A percentile compares a stretch with the other conserved stretches of the same genome.
Evolutionary conservation across 805 yeast species (phyloP).

Genomic region (Nadsonia fulvescens): DNA sequence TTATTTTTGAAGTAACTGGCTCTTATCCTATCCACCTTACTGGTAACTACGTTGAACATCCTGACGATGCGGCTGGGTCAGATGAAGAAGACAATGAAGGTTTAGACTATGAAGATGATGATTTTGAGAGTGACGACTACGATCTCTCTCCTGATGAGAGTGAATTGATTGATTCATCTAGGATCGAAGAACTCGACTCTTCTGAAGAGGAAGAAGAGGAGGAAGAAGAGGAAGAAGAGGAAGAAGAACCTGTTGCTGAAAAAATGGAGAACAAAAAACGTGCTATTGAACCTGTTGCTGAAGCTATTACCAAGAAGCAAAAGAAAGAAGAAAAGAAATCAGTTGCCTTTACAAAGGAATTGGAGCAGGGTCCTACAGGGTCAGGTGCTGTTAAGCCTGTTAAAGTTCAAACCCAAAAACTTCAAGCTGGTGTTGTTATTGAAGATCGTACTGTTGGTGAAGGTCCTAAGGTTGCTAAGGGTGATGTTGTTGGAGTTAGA

Average conservation of each 20-base stretch:
- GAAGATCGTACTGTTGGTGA: constrained; percentile 86
- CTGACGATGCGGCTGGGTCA: constrained; percentile 54
- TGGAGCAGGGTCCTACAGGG: constrained; percentile 85
- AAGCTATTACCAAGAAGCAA: constrained; percentile 17
- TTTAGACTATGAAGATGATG: constrained; percentile 20
- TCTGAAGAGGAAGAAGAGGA: constrained; percentile 39
- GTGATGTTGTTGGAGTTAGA: constrained; percentile 86
- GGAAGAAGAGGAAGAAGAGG: constrained; percentile 31
- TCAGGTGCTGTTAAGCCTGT: constrained; percentile 13
- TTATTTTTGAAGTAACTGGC: constrained; percentile 87
- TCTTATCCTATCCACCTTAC: constrained; percentile 81
- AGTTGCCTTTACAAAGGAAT: constrained; percentile 76
- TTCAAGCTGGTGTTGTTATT: constrained; percentile 81
- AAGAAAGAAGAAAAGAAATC: constrained; percentile 40
- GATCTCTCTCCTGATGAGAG: constrained; percentile 20
- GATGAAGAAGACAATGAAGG: constrained; percentile 33
- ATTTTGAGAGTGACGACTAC: constrained; percentile 18
- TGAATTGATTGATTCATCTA: constrained; percentile 11
- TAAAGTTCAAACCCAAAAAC: constrained; percentile 42
- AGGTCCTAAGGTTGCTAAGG: constrained; percentile 76
- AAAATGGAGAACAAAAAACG: constrained; percentile 25
- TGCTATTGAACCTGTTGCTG: constrained; percentile 11
- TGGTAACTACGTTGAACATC: constrained; percentile 94
- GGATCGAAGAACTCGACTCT: constrained; percentile 30
- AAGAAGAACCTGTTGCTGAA: constrained; percentile 41